Evolutionary conservation across 2,329 filamentous ascomycete species (phyloP), one percentile per base, ranked within the genome.

Genomic region (Paecilomyces fulvus): DNA sequence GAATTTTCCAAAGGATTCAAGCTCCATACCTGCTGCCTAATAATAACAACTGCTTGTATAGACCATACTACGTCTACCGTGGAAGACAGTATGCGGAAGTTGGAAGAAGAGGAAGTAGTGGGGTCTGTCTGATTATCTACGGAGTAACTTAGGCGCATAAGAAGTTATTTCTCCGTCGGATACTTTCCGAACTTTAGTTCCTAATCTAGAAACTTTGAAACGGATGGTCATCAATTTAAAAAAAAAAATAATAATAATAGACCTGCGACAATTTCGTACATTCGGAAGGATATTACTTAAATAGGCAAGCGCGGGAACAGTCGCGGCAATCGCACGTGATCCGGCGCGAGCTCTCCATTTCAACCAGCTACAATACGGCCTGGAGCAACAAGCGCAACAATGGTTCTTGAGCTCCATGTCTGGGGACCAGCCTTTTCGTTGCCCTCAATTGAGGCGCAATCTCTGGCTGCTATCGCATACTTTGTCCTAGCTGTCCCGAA

Each of bases 341-440:
- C 37, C 5, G 37, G 7, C 37, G 37, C 12, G 37, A 43, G 37
- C 48, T 49, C 21, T 28, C 33, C 25, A 28, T 23, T 30, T 52
- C 51, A 52, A 28, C 9, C 50, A 52, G 37, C n/a, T n/a, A n/a
- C 37, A 43, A 43, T 43, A 43, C n/a, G n/a, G 9, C 30, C 30
- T 21, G n/a, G 30, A 21, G 23, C 14, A 9, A 33, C 56, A 62
- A 48, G 57, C 55, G 58, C 59, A 67, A 64, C 57, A 56, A 82
- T 81, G 78, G 78, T 83, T 60, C 75, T 90, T 52, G 83, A 92
- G 75, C 83, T 99, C 58, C 88, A 96, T 74, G 82, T 96, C 67
- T 95, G 92, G 87, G 92, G 92, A 52, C 86, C 90, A 55, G 92
- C 89, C 46, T 95, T 96, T 71, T 86, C 85, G 46, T 83, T 96